Percentiles rank a stretch among this genome's conserved stretches.
Evolutionary conservation across 2,329 filamentous ascomycete genomes (phyloP).

Genomic region (Massarina eburnea): DNA sequence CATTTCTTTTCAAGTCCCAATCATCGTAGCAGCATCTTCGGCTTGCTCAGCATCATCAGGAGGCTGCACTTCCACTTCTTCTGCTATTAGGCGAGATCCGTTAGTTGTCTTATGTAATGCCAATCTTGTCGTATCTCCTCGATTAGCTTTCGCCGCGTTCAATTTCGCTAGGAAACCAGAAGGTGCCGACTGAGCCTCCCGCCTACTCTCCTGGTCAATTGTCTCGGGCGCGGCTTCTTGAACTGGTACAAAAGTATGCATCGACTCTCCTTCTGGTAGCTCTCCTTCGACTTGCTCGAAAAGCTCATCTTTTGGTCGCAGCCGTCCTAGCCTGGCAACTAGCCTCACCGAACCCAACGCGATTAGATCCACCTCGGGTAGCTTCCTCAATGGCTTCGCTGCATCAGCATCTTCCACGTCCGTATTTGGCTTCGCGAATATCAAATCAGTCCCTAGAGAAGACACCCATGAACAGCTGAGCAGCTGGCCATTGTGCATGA

Average conservation of each 20-base stretch:
- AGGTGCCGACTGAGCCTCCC: conserved; percentile 20
- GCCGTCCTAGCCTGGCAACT: conserved; percentile 64
- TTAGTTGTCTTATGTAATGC: conserved; percentile 14
- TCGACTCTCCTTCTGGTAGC: conserved; percentile 6
- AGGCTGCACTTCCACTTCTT: conserved; percentile 1
- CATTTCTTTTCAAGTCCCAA: conserved; percentile 10
- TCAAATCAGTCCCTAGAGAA: conserved; percentile 80
- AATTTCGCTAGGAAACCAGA: conserved; percentile 45
- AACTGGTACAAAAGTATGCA: conserved; percentile 5
- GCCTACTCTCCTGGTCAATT: conserved; percentile 2
- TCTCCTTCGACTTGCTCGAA: conserved; percentile 10
- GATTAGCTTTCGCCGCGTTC: conserved; percentile 45
- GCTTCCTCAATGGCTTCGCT: conserved; percentile 50
- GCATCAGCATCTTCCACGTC: conserved; percentile 21
- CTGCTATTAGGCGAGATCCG: conserved; percentile 18
- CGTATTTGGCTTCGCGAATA: conserved; percentile 56
- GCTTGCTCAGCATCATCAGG: not conserved
- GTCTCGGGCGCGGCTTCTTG: not conserved
- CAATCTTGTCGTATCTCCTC: conserved; percentile 39
- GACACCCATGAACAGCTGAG: conserved; percentile 81
- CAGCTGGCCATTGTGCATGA: conserved; percentile 76
- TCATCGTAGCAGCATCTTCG: conserved; percentile 14
- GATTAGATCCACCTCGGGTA: conserved; percentile 67
- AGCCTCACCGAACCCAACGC: conserved; percentile 71
- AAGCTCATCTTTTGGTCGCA: conserved; percentile 45